Percentiles rank a stretch among this genome's conserved stretches.
Evolutionary conservation across 192 early-diverging fungal species (phyloP).

Genomic region (Borealophlyctis nickersoniae): DNA sequence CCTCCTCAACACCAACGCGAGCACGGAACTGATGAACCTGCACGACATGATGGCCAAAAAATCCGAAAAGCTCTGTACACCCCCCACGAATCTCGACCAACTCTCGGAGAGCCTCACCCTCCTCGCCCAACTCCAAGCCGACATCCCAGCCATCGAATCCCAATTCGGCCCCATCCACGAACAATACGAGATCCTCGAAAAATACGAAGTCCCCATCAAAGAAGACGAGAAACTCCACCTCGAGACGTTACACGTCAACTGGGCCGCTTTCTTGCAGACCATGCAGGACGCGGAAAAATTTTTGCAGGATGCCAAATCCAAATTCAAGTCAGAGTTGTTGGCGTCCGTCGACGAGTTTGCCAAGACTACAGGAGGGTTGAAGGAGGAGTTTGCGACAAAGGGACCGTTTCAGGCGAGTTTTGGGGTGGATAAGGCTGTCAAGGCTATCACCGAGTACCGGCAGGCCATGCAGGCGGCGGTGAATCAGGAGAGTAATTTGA

Average conservation of each 20-base stretch:
- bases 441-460: conserved; percentile 47
- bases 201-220: conserved; percentile 61
- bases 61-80: conserved; percentile 44
- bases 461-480: conserved; percentile 33
- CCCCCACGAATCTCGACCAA: conserved; percentile 56
- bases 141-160: conserved; percentile 46
- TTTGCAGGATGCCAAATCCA: conserved; percentile 55
- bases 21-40: conserved; percentile 47
- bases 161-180: conserved; percentile 60
- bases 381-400: conserved; percentile 50
- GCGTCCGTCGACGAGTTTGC: conserved; percentile 50
- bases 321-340: conserved; percentile 55
- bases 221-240: conserved; percentile 50
- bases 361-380: conserved; percentile 35
- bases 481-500: conserved; percentile 44
- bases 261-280: conserved; percentile 48
- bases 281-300: conserved; percentile 49
- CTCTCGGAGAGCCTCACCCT: conserved; percentile 50
- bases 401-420: conserved; percentile 48
- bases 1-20: conserved; percentile 57
- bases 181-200: conserved; percentile 61
- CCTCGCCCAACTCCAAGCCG: conserved; percentile 47
- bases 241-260: conserved; percentile 40
- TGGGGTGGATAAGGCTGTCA: conserved; percentile 54
- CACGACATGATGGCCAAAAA: conserved; percentile 57